A percentile compares a stretch with the other conserved stretches of the same genome.
Conservation (phyloP, 2,329 filamentous ascomycete genomes). For the Cytospora paraplurivora region DNA sequence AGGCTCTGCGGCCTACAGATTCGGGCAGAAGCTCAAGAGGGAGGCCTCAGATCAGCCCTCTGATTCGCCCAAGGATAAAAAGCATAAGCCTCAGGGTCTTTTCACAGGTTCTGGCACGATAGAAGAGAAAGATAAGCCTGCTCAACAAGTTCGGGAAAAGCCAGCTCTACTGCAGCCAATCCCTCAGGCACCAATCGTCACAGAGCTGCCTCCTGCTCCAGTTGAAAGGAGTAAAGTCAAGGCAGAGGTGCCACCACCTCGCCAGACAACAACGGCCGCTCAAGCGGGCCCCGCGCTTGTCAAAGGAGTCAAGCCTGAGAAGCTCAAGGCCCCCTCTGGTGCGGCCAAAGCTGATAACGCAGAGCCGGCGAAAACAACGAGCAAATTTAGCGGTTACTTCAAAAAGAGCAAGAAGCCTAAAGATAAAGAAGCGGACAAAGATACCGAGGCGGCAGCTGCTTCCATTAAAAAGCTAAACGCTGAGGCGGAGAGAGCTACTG, state of each 20-base stretch:
- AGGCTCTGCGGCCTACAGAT: not conserved
- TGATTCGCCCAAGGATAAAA: not conserved
- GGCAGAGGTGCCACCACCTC: no score
- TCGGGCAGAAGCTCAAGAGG: not conserved
- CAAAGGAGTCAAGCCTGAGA: not conserved
- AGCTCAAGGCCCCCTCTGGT: not conserved
- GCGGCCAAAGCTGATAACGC: not conserved
- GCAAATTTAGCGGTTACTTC: not conserved
- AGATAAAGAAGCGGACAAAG: conserved; percentile 1
- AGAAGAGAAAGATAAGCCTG: not conserved
- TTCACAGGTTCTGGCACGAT: not conserved
- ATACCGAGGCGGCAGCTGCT: not conserved
- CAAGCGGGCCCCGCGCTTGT: not conserved
- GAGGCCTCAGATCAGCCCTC: not conserved
- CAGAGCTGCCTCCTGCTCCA: no score
- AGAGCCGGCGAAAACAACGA: conserved; percentile 6
- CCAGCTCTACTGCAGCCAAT: not conserved
- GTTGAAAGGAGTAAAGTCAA: not conserved
- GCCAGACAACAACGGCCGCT: no score
- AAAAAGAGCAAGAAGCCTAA: conserved; percentile 11
- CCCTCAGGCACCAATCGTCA: not conserved
- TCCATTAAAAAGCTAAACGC: not conserved
- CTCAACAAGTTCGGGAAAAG: not conserved
- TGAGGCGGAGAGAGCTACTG: not conserved
- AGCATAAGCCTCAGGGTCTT: not conserved